A percentile compares a stretch with the other conserved stretches of the same genome.
Evolutionary conservation across 2,329 filamentous ascomycete genomes (phyloP).

Genomic region (Penicillium hordei): DNA sequence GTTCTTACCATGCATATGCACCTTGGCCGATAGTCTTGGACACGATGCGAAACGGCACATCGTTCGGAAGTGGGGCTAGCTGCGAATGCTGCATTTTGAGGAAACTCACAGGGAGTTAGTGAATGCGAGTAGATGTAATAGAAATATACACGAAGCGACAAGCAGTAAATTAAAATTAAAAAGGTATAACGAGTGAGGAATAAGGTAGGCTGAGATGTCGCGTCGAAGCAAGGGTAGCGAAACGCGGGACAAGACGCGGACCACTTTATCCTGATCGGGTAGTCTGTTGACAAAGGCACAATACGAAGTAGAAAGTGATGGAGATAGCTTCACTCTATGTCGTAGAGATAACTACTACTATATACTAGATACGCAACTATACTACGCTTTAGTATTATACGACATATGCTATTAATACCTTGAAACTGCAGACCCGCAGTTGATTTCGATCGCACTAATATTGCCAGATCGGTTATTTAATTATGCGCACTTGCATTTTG

Average conservation of each 20-base stretch:
- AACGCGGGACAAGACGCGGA: constrained; percentile 31
- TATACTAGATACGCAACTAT: neutral
- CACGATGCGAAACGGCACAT: constrained; percentile 90
- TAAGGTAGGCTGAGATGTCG: constrained; percentile 23
- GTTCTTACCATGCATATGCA: constrained; percentile 84
- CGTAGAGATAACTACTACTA: neutral
- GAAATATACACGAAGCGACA: constrained; percentile 10
- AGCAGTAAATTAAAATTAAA: neutral
- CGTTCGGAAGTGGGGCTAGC: constrained; percentile 75
- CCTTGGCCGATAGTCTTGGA: constrained; percentile 96
- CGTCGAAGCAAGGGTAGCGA: constrained; percentile 18
- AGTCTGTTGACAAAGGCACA: constrained; percentile 29
- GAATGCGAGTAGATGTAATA: neutral
- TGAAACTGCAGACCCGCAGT: constrained; percentile 8
- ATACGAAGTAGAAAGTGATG: neutral
- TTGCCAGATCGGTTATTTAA: neutral
- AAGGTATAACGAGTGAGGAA: constrained; percentile 5
- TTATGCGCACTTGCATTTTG: neutral
- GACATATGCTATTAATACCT: neutral
- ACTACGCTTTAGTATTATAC: neutral
- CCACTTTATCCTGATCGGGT: constrained; percentile 41
- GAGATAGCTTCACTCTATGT: neutral
- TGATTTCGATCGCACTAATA: constrained; percentile 1
- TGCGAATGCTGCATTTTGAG: constrained; percentile 71
- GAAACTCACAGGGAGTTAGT: constrained; percentile 12